Conservation (phyloP, 2,329 filamentous ascomycete species). For the Diaporthe citriasiana region DNA sequence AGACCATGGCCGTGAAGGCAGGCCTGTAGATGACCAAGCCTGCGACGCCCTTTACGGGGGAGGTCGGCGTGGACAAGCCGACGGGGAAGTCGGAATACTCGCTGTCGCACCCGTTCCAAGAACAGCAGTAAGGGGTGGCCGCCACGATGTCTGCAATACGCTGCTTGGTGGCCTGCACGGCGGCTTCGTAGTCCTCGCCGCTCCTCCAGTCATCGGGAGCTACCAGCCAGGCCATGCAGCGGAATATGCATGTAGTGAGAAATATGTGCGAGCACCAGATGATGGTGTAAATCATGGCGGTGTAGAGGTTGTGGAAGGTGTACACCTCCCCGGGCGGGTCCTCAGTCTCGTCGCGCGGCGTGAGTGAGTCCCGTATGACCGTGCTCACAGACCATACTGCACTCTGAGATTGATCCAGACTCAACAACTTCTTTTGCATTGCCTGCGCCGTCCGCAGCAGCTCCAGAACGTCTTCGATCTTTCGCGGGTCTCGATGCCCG, state of each 20-base stretch:
- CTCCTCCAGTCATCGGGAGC: slow-evolving; percentile 43
- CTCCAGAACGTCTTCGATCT: slow-evolving; percentile 15
- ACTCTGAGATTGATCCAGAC: slow-evolving; percentile 19
- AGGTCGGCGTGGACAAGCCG: slow-evolving; percentile 38
- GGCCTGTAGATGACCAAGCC: slow-evolving; percentile 45
- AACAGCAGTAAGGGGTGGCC: slow-evolving; percentile 43
- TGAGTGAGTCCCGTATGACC: background rate
- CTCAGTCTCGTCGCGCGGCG: slow-evolving; percentile 32
- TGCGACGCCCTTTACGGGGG: slow-evolving; percentile 44
- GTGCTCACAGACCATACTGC: slow-evolving; percentile 33
- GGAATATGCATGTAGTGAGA: slow-evolving; percentile 45
- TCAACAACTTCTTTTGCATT: slow-evolving; percentile 30
- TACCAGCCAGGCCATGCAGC: slow-evolving; percentile 46
- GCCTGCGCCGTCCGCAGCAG: slow-evolving; percentile 34
- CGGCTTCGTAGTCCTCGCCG: slow-evolving; percentile 43
- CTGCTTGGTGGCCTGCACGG: slow-evolving; percentile 41
- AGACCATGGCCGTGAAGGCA: slow-evolving; percentile 43
- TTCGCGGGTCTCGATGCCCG: slow-evolving; percentile 57
- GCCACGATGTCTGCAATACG: slow-evolving; percentile 45
- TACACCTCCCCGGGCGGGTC: slow-evolving; percentile 42
- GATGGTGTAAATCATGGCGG: slow-evolving; percentile 44
- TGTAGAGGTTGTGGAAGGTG: slow-evolving; percentile 44
- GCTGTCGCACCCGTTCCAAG: slow-evolving; percentile 44
- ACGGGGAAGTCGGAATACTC: slow-evolving; percentile 42
- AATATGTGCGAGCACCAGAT: slow-evolving; percentile 45